These are phyloP conservation scores for Talaromyces pinophilus DNA, from an alignment of 2,329 filamentous ascomycete species.

Conservation along the genomic window DNA sequence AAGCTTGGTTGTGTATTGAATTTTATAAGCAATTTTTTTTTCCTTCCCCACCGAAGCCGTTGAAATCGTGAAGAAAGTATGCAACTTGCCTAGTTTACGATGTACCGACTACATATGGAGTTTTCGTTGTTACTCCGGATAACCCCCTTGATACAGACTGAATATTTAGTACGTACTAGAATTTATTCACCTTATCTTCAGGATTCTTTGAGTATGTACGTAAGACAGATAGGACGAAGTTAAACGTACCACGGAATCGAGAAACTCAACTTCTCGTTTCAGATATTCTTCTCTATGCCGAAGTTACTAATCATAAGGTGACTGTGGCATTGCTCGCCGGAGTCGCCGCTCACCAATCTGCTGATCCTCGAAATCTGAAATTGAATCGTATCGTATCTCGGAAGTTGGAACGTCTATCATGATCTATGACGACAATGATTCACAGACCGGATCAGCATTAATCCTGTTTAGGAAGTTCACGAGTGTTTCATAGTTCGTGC, in stretches of 20 bases:
- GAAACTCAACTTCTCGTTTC: not conserved
- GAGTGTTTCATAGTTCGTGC: not conserved
- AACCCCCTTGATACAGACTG: not conserved
- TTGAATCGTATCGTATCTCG: not conserved
- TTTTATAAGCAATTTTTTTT: not conserved
- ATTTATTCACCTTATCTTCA: not conserved
- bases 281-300: not conserved
- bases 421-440: conserved; percentile 2
- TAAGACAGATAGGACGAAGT: not conserved
- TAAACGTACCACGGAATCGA: not conserved
- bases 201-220: not conserved
- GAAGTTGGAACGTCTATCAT: not conserved
- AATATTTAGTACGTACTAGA: not conserved
- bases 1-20: not conserved
- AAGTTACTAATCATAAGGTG: not conserved
- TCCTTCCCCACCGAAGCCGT: not conserved
- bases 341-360: not conserved
- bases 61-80: not conserved
- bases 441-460: not conserved
- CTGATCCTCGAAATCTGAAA: not conserved
- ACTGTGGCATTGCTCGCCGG: not conserved
- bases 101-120: not conserved
- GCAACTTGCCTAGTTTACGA: not conserved
- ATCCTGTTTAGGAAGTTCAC: not conserved
- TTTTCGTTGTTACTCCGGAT: not conserved